Percentiles rank a stretch among this genome's conserved stretches.
Conservation (phyloP, 495 filamentous ascomycete genomes). For the Aspergillus ostianus region DNA sequence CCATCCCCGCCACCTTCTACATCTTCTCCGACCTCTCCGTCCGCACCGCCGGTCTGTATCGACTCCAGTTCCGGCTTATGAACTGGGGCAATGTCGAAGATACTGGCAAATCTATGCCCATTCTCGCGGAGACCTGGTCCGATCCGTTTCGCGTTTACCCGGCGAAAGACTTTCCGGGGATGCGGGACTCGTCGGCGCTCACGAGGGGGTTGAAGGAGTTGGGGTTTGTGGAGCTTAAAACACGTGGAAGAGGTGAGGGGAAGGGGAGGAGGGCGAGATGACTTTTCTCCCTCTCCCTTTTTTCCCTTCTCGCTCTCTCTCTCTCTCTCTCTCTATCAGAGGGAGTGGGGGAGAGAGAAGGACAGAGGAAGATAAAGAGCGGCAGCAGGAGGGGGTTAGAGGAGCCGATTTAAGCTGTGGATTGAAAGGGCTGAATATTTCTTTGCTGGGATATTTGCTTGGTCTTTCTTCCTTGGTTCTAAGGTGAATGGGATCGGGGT, state of each 20-base stretch:
- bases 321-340: neutral
- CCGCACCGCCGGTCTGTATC: constrained; percentile 78
- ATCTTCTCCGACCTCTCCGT: constrained; percentile 94
- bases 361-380: too few species aligned
- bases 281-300: neutral
- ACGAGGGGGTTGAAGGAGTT: constrained; percentile 41
- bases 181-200: constrained; percentile 58
- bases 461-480: too few species aligned
- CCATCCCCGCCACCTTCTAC: constrained; percentile 69
- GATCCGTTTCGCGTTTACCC: constrained; percentile 85
- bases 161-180: constrained; percentile 96
- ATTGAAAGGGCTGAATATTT: too few species aligned
- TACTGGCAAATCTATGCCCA: constrained; percentile 58
- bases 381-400: too few species aligned
- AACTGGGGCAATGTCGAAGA: constrained; percentile 52
- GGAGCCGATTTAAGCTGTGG: too few species aligned
- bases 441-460: too few species aligned
- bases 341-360: too few species aligned
- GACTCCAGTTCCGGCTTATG: constrained; percentile 84
- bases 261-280: constrained; percentile 34
- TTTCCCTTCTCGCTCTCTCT: constrained; percentile 1
- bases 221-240: constrained; percentile 48
- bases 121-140: constrained; percentile 67
- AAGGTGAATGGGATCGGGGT: too few species aligned
- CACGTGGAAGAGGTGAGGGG: constrained; percentile 44